Conservation (phyloP, 345 rosid genomes). For the Turnera subulata region DNA sequence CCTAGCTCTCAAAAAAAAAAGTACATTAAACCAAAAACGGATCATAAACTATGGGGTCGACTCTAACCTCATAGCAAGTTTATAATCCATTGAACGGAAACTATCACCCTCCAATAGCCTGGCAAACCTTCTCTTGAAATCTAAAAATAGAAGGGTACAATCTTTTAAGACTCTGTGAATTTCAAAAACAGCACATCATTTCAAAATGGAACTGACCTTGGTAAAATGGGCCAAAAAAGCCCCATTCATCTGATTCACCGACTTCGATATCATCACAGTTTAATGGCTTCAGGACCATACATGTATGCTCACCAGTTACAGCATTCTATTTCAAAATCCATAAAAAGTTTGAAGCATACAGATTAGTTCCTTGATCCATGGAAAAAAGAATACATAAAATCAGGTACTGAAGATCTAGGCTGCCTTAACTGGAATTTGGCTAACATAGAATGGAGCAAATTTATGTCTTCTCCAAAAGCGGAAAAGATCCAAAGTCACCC, state of each 20-base stretch:
- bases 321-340: constrained; percentile 44
- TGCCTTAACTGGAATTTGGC: constrained; percentile 81
- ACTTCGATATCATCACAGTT: constrained; percentile 60
- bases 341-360: not conserved
- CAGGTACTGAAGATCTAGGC: constrained; percentile 2
- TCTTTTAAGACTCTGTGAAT: constrained; percentile 8
- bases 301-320: constrained; percentile 89
- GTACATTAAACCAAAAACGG: constrained; percentile 9
- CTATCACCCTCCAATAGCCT: constrained; percentile 45
- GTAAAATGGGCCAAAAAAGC: constrained; percentile 87
- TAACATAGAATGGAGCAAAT: constrained; percentile 86
- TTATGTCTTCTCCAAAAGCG: constrained; percentile 93
- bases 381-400: too few species aligned
- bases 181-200: not conserved
- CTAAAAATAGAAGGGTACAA: constrained; percentile 31
- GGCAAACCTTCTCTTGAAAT: constrained; percentile 66
- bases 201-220: constrained; percentile 45
- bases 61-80: constrained; percentile 86
- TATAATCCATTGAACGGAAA: constrained; percentile 74
- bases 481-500: constrained; percentile 90
- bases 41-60: constrained; percentile 13
- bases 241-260: constrained; percentile 63
- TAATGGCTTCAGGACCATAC: constrained; percentile 84
- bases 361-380: not conserved
- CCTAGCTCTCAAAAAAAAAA: too few species aligned